Conservation (phyloP, 140 eudicot genomes). For the Flaveria floridana region DNA sequence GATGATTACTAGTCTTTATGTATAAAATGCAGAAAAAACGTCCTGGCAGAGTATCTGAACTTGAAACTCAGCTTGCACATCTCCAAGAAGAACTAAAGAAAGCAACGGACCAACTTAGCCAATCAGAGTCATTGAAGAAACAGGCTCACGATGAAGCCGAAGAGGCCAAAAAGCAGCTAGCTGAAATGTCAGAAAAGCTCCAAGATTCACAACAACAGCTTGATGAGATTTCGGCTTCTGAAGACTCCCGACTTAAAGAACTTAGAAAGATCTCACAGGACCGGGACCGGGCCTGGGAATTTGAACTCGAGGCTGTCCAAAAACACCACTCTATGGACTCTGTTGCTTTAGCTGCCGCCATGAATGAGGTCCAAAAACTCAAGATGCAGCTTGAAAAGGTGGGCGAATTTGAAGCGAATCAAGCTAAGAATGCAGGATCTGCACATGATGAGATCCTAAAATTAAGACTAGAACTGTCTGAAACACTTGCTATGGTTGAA, state of each 20-base stretch:
- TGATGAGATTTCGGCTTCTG: constrained; percentile 70
- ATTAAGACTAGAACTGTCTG: constrained; percentile 59
- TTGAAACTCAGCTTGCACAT: constrained; percentile 75
- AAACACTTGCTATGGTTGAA: constrained; percentile 58
- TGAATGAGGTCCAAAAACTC: constrained; percentile 75
- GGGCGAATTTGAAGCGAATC: constrained; percentile 68
- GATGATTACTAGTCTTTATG: neutral
- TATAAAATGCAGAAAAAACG: constrained; percentile 55
- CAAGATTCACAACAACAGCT: constrained; percentile 73
- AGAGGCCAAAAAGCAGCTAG: constrained; percentile 67
- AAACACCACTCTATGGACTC: constrained; percentile 90
- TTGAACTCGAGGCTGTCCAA: constrained; percentile 88
- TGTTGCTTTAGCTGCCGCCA: constrained; percentile 62
- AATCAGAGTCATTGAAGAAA: constrained; percentile 57
- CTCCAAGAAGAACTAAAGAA: constrained; percentile 84
- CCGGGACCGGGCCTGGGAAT: constrained; percentile 88
- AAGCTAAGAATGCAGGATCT: constrained; percentile 60
- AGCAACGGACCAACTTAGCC: constrained; percentile 62
- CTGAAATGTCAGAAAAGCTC: constrained; percentile 54
- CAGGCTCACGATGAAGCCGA: constrained; percentile 73
- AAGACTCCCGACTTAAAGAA: constrained; percentile 74
- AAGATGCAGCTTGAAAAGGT: constrained; percentile 61
- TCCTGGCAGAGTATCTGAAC: constrained; percentile 54
- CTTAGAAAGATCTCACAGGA: constrained; percentile 91
- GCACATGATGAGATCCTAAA: constrained; percentile 57